phyloP scores from a whole-genome alignment of 805 yeast genomes.

The Wickerhamomyces canadensis region DNA sequence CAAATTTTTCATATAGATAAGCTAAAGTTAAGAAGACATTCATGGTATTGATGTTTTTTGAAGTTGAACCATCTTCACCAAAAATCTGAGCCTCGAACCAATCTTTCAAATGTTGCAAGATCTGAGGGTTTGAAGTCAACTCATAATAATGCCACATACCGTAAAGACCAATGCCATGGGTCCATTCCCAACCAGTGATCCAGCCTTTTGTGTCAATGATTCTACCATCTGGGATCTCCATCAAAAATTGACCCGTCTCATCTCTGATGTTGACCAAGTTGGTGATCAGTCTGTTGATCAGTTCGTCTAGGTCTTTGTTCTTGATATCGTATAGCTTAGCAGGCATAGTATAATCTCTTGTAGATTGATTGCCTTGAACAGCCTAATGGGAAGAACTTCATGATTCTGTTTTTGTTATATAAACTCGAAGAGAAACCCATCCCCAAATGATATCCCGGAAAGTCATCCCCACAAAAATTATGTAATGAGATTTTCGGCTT shows the following conservation, averaged over 20 bases:
- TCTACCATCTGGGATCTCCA: slow-evolving; percentile 12
- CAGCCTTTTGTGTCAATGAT: slow-evolving; percentile 12
- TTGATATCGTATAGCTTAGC: slow-evolving; percentile 6
- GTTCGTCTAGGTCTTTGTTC: slow-evolving; percentile 5
- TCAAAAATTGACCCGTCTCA: slow-evolving; percentile 9
- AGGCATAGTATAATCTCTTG: slow-evolving; percentile 3
- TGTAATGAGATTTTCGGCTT: too few species aligned
- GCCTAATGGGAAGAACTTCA: too few species aligned
- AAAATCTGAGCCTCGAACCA: slow-evolving; percentile 11
- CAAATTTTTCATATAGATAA: slow-evolving; percentile 5
- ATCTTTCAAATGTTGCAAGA: slow-evolving; percentile 4
- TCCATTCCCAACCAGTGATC: slow-evolving; percentile 16
- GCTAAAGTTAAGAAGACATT: slow-evolving; percentile 8
- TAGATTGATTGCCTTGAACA: too few species aligned
- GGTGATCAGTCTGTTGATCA: slow-evolving; percentile 7
- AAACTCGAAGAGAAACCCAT: too few species aligned
- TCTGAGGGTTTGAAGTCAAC: slow-evolving; percentile 2
- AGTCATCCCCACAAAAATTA: too few species aligned
- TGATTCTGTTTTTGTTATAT: too few species aligned
- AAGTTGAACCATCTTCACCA: slow-evolving; percentile 11
- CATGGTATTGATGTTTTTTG: slow-evolving; percentile 11
- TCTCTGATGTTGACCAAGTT: slow-evolving; percentile 9
- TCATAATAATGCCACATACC: slow-evolving; percentile 13
- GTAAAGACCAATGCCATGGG: slow-evolving; percentile 12
- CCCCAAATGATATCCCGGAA: too few species aligned